phyloP scores from a whole-genome alignment of 208 protist genomes.

The Crithidia acanthocephali region DNA sequence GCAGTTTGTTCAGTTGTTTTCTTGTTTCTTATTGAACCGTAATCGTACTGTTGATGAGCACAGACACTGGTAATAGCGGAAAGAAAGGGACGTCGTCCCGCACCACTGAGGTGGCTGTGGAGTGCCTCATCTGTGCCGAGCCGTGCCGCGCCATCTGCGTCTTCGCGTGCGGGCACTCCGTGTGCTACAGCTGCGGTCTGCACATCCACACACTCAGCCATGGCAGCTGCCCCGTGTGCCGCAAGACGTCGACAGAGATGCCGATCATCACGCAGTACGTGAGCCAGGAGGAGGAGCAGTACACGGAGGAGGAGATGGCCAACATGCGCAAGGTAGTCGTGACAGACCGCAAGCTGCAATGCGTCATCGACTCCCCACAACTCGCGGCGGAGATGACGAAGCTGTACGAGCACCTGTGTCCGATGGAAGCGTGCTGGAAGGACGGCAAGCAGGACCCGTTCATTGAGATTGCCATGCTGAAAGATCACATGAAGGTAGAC shows the following conservation, averaged over 20 bases:
- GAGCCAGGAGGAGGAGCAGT: slow-evolving; percentile 56
- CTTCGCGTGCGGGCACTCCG: slow-evolving; percentile 82
- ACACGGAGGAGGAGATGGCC: slow-evolving; percentile 56
- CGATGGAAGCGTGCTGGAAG: slow-evolving; percentile 67
- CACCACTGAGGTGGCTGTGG: slow-evolving; percentile 38
- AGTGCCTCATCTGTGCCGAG: slow-evolving; percentile 86
- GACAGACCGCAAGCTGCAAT: slow-evolving; percentile 50
- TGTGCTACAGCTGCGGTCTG: slow-evolving; percentile 86
- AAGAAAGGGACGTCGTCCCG: slow-evolving; percentile 5
- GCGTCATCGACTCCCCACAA: slow-evolving; percentile 53
- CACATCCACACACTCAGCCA: slow-evolving; percentile 70
- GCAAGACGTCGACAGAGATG: slow-evolving; percentile 35
- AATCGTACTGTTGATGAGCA: slow-evolving; percentile 19
- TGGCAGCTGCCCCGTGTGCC: slow-evolving; percentile 78
- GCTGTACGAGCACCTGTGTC: slow-evolving; percentile 79
- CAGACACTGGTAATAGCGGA: background rate
- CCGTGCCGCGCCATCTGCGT: slow-evolving; percentile 70
- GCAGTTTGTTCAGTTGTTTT: too few relatives aligned
- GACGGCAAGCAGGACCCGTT: slow-evolving; percentile 82
- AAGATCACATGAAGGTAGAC: slow-evolving; percentile 70
- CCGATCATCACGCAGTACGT: slow-evolving; percentile 62
- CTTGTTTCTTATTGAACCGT: too few relatives aligned
- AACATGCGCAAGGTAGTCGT: slow-evolving; percentile 35
- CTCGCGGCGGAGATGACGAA: slow-evolving; percentile 69
- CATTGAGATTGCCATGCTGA: slow-evolving; percentile 48